phyloP scores from a whole-genome alignment of 1,284 basidiomycete genomes.

The Sanghuangporus sanghuang region DNA sequence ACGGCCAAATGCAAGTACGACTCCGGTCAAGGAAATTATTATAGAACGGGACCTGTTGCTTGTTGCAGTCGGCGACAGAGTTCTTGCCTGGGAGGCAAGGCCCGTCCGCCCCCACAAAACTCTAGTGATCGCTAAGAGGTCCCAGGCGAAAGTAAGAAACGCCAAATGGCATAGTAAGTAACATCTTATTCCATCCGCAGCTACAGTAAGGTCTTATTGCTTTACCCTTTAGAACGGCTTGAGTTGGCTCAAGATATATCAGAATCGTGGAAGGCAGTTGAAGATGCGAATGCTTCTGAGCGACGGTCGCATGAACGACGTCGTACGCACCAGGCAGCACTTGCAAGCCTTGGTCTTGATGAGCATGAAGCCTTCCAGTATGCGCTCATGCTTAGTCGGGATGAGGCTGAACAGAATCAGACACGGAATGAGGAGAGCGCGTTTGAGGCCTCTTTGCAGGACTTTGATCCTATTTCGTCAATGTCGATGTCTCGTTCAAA shows the following conservation, averaged over 20 bases:
- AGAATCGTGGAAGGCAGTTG: slow-evolving; percentile 52
- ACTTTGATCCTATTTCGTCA: slow-evolving; percentile 28
- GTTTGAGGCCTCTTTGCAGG: slow-evolving; percentile 54
- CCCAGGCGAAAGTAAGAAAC: slow-evolving; percentile 27
- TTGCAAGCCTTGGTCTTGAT: slow-evolving; percentile 65
- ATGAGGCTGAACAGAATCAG: slow-evolving; percentile 48
- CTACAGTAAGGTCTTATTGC: slow-evolving; percentile 18
- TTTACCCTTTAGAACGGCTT: slow-evolving; percentile 43
- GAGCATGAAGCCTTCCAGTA: slow-evolving; percentile 81
- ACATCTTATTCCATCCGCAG: slow-evolving; percentile 21
- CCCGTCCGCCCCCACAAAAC: slow-evolving; percentile 29
- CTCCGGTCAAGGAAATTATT: slow-evolving; percentile 56
- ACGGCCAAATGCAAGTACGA: slow-evolving; percentile 37
- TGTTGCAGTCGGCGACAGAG: slow-evolving; percentile 55
- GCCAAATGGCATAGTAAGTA: slow-evolving; percentile 52
- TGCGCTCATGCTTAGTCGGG: slow-evolving; percentile 79
- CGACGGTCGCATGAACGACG: slow-evolving; percentile 41
- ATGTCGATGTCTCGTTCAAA: slow-evolving; percentile 19
- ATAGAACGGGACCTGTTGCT: slow-evolving; percentile 60
- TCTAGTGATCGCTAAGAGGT: slow-evolving; percentile 30
- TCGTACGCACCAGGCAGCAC: slow-evolving; percentile 48
- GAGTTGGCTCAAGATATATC: slow-evolving; percentile 63
- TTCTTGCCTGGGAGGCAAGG: slow-evolving; percentile 69
- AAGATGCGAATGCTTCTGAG: slow-evolving; percentile 38
- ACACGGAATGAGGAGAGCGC: slow-evolving; percentile 43